phyloP scores from a whole-genome alignment of 73 alveolate genomes.

The Paramecium pentaurelia region DNA sequence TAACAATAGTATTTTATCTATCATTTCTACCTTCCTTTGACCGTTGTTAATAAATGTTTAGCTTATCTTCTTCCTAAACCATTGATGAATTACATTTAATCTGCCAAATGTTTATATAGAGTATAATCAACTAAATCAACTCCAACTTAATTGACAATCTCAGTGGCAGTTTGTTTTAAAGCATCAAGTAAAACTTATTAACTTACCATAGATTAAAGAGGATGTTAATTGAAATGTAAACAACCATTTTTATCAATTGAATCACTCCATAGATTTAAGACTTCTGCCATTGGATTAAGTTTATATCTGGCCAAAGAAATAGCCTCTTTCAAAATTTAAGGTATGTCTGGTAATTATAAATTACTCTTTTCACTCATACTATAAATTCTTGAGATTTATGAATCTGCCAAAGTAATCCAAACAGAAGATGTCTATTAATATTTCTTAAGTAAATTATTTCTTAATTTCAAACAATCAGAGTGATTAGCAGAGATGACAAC shows the following conservation, averaged over 20 bases:
- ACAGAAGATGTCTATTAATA: not conserved
- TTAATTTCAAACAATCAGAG: constrained; percentile 11
- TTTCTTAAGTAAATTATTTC: not conserved
- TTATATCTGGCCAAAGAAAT: constrained; percentile 65
- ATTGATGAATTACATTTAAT: not conserved
- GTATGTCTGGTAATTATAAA: not conserved
- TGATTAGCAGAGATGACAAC: constrained; percentile 12
- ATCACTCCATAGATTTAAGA: constrained; percentile 69
- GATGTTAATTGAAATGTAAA: constrained; percentile 60
- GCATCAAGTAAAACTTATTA: constrained; percentile 58
- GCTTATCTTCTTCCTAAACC: constrained; percentile 37
- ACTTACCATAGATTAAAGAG: constrained; percentile 56
- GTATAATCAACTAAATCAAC: constrained; percentile 26
- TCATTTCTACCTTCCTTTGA: constrained; percentile 12
- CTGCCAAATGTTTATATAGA: not conserved
- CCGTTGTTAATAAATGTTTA: not conserved
- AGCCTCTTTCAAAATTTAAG: constrained; percentile 54
- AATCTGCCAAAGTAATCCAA: constrained; percentile 5
- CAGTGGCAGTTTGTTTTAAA: constrained; percentile 47
- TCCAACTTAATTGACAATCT: constrained; percentile 61
- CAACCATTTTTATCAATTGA: constrained; percentile 58
- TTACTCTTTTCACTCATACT: not conserved
- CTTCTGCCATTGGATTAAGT: constrained; percentile 70
- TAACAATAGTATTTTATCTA: not conserved
- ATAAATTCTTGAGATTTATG: not conserved